Percentiles rank a stretch among this genome's conserved stretches.
phyloP scores from a whole-genome alignment of 2,329 filamentous ascomycete genomes.

The Aspergillus thermomutatus region DNA sequence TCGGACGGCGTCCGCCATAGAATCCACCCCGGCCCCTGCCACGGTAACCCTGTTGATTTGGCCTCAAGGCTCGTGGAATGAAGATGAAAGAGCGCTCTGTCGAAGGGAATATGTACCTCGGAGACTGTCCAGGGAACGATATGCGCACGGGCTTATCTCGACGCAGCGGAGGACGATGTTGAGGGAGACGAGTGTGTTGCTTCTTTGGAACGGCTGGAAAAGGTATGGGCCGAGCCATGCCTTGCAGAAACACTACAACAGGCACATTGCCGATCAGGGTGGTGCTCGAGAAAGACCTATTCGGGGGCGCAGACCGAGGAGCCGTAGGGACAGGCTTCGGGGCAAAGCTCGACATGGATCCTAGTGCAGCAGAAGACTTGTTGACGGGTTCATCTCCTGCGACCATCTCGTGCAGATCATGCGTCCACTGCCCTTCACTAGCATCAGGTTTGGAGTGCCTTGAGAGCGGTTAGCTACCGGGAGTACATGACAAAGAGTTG shows the following conservation, averaged over 20 bases:
- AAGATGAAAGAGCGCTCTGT: constrained; percentile 94
- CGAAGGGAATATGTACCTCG: constrained; percentile 88
- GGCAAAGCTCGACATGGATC: constrained; percentile 26
- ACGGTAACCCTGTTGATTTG: constrained; percentile 78
- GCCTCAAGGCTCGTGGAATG: constrained; percentile 87
- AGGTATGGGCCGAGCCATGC: constrained; percentile 66
- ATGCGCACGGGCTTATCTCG: constrained; percentile 96
- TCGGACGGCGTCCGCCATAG: constrained; percentile 68
- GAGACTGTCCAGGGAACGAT: constrained; percentile 74
- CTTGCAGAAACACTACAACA: constrained; percentile 75
- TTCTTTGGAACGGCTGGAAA: constrained; percentile 78
- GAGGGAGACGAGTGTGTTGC: constrained; percentile 89
- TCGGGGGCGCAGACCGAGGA: constrained; percentile 63
- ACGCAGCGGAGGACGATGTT: constrained; percentile 88
- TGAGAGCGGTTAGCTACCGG: constrained; percentile 1
- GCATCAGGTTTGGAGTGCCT: constrained; percentile 48
- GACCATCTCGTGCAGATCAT: constrained; percentile 83
- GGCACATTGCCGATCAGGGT: constrained; percentile 80
- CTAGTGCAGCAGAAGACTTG: constrained; percentile 27
- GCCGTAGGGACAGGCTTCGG: constrained; percentile 39
- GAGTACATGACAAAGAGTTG: neutral
- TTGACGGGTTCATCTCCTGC: constrained; percentile 37
- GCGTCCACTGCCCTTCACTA: constrained; percentile 77
- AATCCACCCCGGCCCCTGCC: constrained; percentile 66
- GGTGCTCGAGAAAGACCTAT: constrained; percentile 77